Conservation (phyloP, 257 asterid species). For the Osmanthus fragrans region DNA sequence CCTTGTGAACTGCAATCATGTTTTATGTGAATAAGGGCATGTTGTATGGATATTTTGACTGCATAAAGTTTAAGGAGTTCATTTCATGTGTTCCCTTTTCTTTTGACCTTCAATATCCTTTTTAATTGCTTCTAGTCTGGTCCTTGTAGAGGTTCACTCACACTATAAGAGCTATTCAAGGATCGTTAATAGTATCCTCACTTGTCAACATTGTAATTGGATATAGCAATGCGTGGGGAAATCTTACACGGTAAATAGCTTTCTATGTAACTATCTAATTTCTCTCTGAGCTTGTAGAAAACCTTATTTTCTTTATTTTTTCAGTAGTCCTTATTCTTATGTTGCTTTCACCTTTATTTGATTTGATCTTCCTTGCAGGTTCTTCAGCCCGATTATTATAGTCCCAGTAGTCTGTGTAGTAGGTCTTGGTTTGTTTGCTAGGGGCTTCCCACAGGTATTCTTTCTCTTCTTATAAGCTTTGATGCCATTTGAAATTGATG, state of each 20-base stretch:
- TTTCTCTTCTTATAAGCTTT: slow-evolving; percentile 6
- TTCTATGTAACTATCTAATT: slow-evolving; percentile 6
- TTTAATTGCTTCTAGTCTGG: slow-evolving; percentile 23
- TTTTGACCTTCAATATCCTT: slow-evolving; percentile 6
- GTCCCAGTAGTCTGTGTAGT: slow-evolving; percentile 82
- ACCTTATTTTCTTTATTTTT: background rate
- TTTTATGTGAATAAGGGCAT: background rate
- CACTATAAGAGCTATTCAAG: slow-evolving; percentile 92
- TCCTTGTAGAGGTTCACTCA: slow-evolving; percentile 80
- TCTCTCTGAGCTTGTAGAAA: background rate
- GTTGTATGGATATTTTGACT: background rate
- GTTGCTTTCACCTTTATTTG: background rate
- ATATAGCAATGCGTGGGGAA: slow-evolving; percentile 80
- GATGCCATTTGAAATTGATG: background rate
- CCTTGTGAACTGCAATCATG: background rate
- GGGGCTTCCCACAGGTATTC: slow-evolving; percentile 88
- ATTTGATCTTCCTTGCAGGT: slow-evolving; percentile 40
- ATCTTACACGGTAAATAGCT: slow-evolving; percentile 62
- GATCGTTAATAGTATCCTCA: slow-evolving; percentile 88
- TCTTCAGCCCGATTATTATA: slow-evolving; percentile 71
- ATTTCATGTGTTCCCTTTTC: slow-evolving; percentile 4
- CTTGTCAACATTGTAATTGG: slow-evolving; percentile 79
- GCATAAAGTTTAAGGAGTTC: background rate
- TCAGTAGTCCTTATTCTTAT: background rate
- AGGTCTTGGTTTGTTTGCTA: slow-evolving; percentile 84